These are phyloP conservation scores for Cordyceps cateniannulata DNA, from an alignment of 2,329 filamentous ascomycete species.

Conservation along the genomic window DNA sequence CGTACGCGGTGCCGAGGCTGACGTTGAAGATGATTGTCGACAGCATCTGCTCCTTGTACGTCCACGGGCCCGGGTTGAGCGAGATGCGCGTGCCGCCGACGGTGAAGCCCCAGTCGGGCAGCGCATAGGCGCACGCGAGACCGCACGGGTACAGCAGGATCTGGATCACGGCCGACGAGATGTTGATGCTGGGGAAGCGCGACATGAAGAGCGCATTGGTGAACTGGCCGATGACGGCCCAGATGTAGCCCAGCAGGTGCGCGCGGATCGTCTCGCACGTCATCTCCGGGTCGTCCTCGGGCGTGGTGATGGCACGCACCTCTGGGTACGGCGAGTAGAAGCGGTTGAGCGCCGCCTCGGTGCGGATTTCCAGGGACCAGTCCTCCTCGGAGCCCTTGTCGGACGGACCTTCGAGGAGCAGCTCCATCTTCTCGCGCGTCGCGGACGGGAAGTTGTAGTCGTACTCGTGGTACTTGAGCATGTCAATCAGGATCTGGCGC, in stretches of 20 bases:
- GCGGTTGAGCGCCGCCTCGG: conserved; percentile 8
- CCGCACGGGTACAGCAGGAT: conserved; percentile 9
- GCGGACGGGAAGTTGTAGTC: conserved; percentile 20
- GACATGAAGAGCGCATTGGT: conserved; percentile 6
- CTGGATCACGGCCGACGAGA: conserved; percentile 7
- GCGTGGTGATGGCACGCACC: conserved; percentile 8
- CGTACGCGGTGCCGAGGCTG: conserved; percentile 28
- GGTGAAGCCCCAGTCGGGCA: conserved; percentile 10
- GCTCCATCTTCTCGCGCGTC: conserved; percentile 16
- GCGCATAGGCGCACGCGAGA: background rate
- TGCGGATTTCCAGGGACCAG: conserved; percentile 5
- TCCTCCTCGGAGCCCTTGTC: conserved; percentile 15
- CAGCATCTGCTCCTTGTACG: conserved; percentile 35
- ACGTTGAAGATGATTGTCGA: conserved; percentile 32
- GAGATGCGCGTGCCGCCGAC: conserved; percentile 18
- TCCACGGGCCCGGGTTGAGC: conserved; percentile 34
- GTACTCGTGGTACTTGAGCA: conserved; percentile 20
- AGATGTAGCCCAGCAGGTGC: conserved; percentile 7
- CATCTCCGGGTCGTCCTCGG: conserved; percentile 1
- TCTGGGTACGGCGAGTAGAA: conserved; percentile 11
- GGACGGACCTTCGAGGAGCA: conserved; percentile 14
- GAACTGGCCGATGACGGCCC: conserved; percentile 10
- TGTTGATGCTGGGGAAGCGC: conserved; percentile 7
- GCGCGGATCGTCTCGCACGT: conserved; percentile 8
- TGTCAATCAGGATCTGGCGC: conserved; percentile 14